Base-by-base conservation (phyloP, 2,329 filamentous ascomycete species). In the Clathrospora elynae region DNA sequence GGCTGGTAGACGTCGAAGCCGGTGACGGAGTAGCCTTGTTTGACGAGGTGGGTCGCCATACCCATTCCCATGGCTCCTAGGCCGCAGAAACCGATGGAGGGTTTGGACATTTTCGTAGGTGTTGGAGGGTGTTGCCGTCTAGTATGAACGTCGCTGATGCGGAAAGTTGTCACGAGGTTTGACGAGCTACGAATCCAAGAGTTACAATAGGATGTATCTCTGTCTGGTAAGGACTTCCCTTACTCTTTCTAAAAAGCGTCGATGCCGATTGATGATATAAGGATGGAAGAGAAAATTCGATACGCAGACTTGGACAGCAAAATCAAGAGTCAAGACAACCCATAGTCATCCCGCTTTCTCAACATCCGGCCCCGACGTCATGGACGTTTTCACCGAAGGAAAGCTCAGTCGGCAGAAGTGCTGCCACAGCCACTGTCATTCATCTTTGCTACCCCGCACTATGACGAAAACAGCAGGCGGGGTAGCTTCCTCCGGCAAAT, bases 61-160 rank as follows among this genome's bases (percentile, higher is more conserved):
- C 87, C 87, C 66, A 88, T 87, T 63, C 87, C 87, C 87, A 90
- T 90, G 70, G 86, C 86, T 42, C 87, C 87, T 3, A 90, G 83
- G 74, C 87, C 87, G 51, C 87, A 84, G 70, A 89, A 88, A 52
- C 82, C 79, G 39, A 87, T 73, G 38, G 70, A 61, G 17, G 76
- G 75, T 61, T 76, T 79, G 35, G 65, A 50, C 64, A 68, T 68
- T 18, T 28, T 46, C 30, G 33, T 17, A 22, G 3, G 7, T 16
- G 19, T 28, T 46, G 38, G 33, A 25, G 29, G 3, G 7, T 16
- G 19, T 39, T 38, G 19, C 32, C 9, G 24, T 20, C 18, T 35
- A 17, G 14, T 2, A 24, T 28, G 14, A 31, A 23, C 4, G 29
- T 13, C 32, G 10, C 1, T 20, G 14, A 4, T 42, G 18, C 6